Evolutionary conservation across 768 basidiomycete species (phyloP), one percentile per base, ranked within the genome.

Genomic region (Lactarius quietus): DNA sequence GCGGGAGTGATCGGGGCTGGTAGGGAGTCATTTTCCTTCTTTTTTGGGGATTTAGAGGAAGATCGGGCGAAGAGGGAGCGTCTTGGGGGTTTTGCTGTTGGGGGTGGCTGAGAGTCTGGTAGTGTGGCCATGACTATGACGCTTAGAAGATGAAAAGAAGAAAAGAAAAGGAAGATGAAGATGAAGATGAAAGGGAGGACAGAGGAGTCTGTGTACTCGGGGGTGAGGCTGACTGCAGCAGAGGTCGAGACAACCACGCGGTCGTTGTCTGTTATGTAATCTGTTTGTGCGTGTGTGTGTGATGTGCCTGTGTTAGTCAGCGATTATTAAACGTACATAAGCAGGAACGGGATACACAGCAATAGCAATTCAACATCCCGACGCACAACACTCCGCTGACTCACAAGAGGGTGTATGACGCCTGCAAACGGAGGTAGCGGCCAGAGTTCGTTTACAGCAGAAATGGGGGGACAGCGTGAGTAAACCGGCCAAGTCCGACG

Each of bases 401-500:
- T 26, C 26, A 51, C 48, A 33, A 18, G 26, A 33, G 8, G 18
- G 26, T 48, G 45, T 45, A 61, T 55, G 54, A 55, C 33, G 43
- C 35, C 26, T 26, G 48, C 7, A n/a, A 33, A 41, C 45, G 56
- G 48, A 52, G 31, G 31, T 14, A 53, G 26, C 17, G 35, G 23
- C 20, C 18, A n/a, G 33, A 53, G n/a, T 8, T 45, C 58, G 65
- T 57, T 62, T 18, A 45, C 39, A 10, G 51, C 53, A 4, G 65
- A 62, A n/a, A 48, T 20, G n/a, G 31, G 51, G 1, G 20, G 41
- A 38, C 48, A 68, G 56, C 69, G 69, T 69, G 69, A 69, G 69
- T 69, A 69, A 59, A 62, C 57, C 68, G 69, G 67, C 63, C n/a
- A 60, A 53, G 26, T 33, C 69, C 67, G 68, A 54, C 62, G 58